A percentile compares a stretch with the other conserved stretches of the same genome.
Evolutionary conservation across 352 stramenopile genomes (phyloP).

Genomic region (Phytophthora rubi): DNA sequence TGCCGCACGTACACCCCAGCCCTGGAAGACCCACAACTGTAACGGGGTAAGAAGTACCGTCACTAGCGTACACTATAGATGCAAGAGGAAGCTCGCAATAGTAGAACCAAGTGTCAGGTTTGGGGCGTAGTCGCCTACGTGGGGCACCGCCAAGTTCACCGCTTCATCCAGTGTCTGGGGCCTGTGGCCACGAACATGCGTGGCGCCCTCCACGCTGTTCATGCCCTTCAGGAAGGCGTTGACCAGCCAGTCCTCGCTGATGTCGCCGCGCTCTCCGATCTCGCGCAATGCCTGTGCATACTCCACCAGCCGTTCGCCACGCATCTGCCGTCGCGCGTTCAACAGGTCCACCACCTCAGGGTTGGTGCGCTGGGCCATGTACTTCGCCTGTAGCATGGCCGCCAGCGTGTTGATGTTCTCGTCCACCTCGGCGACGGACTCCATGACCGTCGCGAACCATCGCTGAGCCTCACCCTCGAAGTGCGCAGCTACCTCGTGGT

Average conservation of each 20-base stretch:
- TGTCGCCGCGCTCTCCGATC: neutral
- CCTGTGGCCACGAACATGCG: conserved; percentile 3
- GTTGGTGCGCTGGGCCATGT: conserved; percentile 1
- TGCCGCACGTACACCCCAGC: too few relatives aligned
- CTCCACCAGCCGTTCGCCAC: conserved; percentile 6
- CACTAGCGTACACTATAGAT: too few relatives aligned
- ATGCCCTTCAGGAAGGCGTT: conserved; percentile 11
- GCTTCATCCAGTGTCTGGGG: conserved; percentile 4
- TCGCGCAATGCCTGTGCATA: conserved; percentile 4
- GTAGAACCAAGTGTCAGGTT: too few relatives aligned
- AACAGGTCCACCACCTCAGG: conserved; percentile 13
- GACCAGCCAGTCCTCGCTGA: conserved; percentile 13
- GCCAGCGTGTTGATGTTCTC: conserved; percentile 4
- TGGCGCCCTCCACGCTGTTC: conserved; percentile 1
- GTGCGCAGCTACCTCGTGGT: conserved; percentile 11
- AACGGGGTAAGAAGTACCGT: too few relatives aligned
- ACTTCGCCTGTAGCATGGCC: neutral
- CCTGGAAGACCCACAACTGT: too few relatives aligned
- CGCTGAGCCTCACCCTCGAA: conserved; percentile 7
- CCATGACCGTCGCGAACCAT: conserved; percentile 18
- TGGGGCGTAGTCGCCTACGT: conserved; percentile 3
- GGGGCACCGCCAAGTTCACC: neutral
- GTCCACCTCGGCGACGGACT: neutral
- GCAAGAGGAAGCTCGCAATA: too few relatives aligned
- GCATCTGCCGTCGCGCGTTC: neutral